A percentile compares a stretch with the other conserved stretches of the same genome.
Evolutionary conservation across 805 yeast genomes (phyloP).

Genomic region (Ogataea nakhonphanomensis): DNA sequence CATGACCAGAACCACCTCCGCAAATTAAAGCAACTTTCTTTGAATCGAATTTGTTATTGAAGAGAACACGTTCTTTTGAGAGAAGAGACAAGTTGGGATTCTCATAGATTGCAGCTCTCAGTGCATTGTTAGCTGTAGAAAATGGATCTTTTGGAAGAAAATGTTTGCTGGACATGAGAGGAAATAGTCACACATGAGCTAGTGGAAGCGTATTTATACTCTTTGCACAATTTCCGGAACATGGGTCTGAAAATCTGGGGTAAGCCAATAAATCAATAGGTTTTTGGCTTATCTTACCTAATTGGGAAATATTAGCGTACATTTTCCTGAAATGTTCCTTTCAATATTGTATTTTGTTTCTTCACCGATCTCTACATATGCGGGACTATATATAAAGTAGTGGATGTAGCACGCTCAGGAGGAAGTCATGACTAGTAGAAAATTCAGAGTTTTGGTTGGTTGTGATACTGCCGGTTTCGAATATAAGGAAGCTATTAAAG

Average conservation of each 20-base stretch:
- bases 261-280: too few species aligned
- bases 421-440: slow-evolving; percentile 33
- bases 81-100: slow-evolving; percentile 36
- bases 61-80: slow-evolving; percentile 38
- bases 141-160: slow-evolving; percentile 36
- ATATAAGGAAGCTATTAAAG: slow-evolving; percentile 38
- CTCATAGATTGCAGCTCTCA: slow-evolving; percentile 38
- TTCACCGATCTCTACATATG: too few species aligned
- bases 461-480: slow-evolving; percentile 45
- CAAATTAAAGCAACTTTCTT: slow-evolving; percentile 33
- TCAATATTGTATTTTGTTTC: too few species aligned
- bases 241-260: too few species aligned
- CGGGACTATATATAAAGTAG: too few species aligned
- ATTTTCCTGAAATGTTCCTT: too few species aligned
- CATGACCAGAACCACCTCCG: slow-evolving; percentile 45
- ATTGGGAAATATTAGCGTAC: slow-evolving; percentile 16
- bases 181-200: neutral
- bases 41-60: slow-evolving; percentile 30
- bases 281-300: slow-evolving; percentile 4
- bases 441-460: slow-evolving; percentile 37
- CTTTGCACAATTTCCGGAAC: neutral
- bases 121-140: slow-evolving; percentile 36
- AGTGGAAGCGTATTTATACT: neutral
- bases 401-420: too few species aligned
- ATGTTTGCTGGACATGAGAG: slow-evolving; percentile 38